Evolutionary conservation across 495 filamentous ascomycete genomes (phyloP).

Genomic region (Pyrenopolyporus hunteri): DNA sequence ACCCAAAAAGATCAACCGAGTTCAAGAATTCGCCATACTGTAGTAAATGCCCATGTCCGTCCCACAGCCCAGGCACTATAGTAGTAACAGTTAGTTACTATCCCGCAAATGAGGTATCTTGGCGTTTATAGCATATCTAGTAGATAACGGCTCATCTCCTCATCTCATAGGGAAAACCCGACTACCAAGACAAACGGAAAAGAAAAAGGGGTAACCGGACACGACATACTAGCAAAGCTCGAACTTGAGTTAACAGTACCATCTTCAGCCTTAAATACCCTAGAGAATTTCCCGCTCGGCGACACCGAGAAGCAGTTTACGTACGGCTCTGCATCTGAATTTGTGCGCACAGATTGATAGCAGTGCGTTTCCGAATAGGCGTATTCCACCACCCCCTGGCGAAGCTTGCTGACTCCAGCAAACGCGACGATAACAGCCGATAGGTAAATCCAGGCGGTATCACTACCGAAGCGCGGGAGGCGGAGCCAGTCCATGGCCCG

Average conservation of each 20-base stretch:
- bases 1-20: slow-evolving; percentile 64
- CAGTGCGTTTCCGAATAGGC: slow-evolving; percentile 44
- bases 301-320: slow-evolving; percentile 55
- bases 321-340: slow-evolving; percentile 32
- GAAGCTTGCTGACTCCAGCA: slow-evolving; percentile 22
- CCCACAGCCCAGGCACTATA: slow-evolving; percentile 64
- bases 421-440: slow-evolving; percentile 22
- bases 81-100: not conserved
- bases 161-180: not conserved
- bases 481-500: slow-evolving; percentile 25
- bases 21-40: slow-evolving; percentile 69
- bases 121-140: not conserved
- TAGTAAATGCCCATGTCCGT: slow-evolving; percentile 68
- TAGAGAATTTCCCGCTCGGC: slow-evolving; percentile 39
- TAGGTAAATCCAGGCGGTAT: slow-evolving; percentile 26
- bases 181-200: not conserved
- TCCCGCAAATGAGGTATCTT: not conserved
- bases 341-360: slow-evolving; percentile 50
- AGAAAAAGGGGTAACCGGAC: not conserved
- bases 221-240: slow-evolving; percentile 47
- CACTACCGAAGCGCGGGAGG: slow-evolving; percentile 18
- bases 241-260: slow-evolving; percentile 20
- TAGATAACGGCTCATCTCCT: too few relatives aligned
- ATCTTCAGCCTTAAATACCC: slow-evolving; percentile 34
- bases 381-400: slow-evolving; percentile 18